phyloP scores from a whole-genome alignment of 2,329 filamentous ascomycete genomes.

The Pyricularia sp. region DNA sequence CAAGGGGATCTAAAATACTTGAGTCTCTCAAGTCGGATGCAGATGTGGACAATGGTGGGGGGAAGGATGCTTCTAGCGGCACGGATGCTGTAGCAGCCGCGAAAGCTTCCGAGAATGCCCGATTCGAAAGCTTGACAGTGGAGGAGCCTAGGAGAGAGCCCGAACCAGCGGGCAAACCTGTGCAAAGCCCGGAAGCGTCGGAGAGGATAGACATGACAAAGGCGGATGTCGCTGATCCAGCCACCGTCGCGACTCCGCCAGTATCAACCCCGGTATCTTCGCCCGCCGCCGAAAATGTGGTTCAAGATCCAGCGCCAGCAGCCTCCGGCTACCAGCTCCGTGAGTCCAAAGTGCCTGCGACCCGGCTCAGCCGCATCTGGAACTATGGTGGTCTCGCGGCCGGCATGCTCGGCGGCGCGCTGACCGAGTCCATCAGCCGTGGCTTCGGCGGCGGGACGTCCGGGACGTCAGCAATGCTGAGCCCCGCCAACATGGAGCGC shows the following conservation, averaged over 20 bases:
- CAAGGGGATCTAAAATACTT: constrained; percentile 26
- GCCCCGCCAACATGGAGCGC: constrained; percentile 80
- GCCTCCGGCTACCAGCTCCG: constrained; percentile 45
- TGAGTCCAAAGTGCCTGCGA: constrained; percentile 83
- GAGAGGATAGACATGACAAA: background rate
- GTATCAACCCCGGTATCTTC: background rate
- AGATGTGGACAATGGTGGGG: background rate
- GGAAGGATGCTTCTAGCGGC: background rate
- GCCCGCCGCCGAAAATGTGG: background rate
- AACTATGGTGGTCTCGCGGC: constrained; percentile 89
- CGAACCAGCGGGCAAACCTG: background rate
- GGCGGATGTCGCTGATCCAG: background rate
- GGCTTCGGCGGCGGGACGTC: constrained; percentile 53
- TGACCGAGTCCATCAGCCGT: constrained; percentile 72
- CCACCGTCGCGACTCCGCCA: background rate
- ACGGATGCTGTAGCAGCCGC: background rate
- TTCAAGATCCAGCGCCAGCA: background rate
- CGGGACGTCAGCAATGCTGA: constrained; percentile 70
- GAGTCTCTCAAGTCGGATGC: constrained; percentile 13
- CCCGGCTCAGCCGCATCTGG: constrained; percentile 77
- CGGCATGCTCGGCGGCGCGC: constrained; percentile 87
- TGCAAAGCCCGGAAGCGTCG: background rate
- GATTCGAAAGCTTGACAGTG: background rate
- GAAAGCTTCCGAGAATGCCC: background rate
- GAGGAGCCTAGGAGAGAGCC: background rate